Conservation (phyloP, 306 rosid genomes). For the Senna tora region DNA sequence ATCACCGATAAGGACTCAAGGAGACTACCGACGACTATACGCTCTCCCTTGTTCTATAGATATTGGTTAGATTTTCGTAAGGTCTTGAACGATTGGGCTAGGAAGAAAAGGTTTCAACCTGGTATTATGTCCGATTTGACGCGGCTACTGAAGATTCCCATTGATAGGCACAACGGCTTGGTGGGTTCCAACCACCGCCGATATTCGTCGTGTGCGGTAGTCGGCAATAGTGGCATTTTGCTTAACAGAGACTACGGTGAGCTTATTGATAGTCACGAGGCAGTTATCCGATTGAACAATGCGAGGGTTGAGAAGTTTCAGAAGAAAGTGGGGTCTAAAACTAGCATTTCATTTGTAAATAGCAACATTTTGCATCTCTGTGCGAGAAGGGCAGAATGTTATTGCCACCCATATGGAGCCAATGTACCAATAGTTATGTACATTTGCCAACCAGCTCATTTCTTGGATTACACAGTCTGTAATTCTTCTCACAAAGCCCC, state of each 20-base stretch:
- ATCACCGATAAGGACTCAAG: conserved; percentile 40
- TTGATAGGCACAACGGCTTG: conserved; percentile 50
- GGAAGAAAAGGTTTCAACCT: conserved; percentile 65
- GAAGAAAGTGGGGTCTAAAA: conserved; percentile 78
- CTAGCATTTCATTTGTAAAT: conserved; percentile 81
- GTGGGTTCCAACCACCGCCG: conserved; percentile 34
- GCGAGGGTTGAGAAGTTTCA: conserved; percentile 61
- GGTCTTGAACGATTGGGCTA: conserved; percentile 62
- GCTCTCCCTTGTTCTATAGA: conserved; percentile 80
- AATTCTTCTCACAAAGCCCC: conserved; percentile 77
- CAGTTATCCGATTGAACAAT: conserved; percentile 84
- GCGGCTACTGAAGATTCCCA: conserved; percentile 52
- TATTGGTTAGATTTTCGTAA: conserved; percentile 83
- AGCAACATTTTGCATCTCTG: conserved; percentile 91
- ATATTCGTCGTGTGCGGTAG: conserved; percentile 80
- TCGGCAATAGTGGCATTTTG: conserved; percentile 95
- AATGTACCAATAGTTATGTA: conserved; percentile 81
- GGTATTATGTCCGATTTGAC: conserved; percentile 67
- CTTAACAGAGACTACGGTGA: conserved; percentile 64
- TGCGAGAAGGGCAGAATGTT: conserved; percentile 81
- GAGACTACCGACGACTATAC: conserved; percentile 49
- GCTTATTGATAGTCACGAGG: conserved; percentile 74
- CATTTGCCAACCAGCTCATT: conserved; percentile 87
- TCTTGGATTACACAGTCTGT: conserved; percentile 81
- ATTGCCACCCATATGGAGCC: conserved; percentile 85